These are phyloP conservation scores for Aphanomyces astaci DNA, from an alignment of 352 stramenopile species.

Conservation along the genomic window DNA sequence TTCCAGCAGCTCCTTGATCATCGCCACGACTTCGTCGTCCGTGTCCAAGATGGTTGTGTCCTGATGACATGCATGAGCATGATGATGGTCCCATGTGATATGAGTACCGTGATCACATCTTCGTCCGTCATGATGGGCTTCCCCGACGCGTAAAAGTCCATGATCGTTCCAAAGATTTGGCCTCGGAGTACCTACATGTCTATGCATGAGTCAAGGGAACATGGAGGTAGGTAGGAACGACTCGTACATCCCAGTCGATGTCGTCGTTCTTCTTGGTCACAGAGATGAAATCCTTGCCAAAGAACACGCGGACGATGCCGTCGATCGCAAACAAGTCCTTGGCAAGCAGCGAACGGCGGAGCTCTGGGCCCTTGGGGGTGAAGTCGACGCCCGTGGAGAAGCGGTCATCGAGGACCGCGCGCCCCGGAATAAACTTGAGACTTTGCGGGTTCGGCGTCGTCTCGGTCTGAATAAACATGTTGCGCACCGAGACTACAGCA, in stretches of 20 bases:
- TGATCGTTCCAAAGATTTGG: constrained; percentile 95
- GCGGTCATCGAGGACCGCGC: constrained; percentile 82
- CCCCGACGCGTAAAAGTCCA: constrained; percentile 94
- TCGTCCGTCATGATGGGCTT: constrained; percentile 88
- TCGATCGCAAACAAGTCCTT: constrained; percentile 96
- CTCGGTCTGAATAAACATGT: constrained; percentile 98
- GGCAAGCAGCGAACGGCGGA: constrained; percentile 89
- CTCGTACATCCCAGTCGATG: constrained; percentile 82
- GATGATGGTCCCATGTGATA: constrained; percentile 1
- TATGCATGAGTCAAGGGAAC: neutral
- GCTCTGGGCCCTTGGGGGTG: constrained; percentile 69
- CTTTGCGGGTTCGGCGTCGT: constrained; percentile 96
- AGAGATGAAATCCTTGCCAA: constrained; percentile 97
- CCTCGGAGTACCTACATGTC: constrained; percentile 59
- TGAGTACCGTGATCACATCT: constrained; percentile 69
- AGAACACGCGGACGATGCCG: constrained; percentile 94
- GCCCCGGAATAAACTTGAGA: constrained; percentile 96
- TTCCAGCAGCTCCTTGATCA: constrained; percentile 99
- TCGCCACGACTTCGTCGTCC: constrained; percentile 97
- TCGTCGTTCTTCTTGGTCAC: constrained; percentile 94
- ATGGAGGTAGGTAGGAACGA: constrained; percentile 20
- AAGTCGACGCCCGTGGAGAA: constrained; percentile 86
- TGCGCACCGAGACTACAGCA: constrained; percentile 35
- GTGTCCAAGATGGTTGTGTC: constrained; percentile 93
- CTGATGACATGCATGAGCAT: constrained; percentile 24